Base-by-base conservation (phyloP, 371 early-diverging fungal genomes). In the Mucor irregularis region DNA sequence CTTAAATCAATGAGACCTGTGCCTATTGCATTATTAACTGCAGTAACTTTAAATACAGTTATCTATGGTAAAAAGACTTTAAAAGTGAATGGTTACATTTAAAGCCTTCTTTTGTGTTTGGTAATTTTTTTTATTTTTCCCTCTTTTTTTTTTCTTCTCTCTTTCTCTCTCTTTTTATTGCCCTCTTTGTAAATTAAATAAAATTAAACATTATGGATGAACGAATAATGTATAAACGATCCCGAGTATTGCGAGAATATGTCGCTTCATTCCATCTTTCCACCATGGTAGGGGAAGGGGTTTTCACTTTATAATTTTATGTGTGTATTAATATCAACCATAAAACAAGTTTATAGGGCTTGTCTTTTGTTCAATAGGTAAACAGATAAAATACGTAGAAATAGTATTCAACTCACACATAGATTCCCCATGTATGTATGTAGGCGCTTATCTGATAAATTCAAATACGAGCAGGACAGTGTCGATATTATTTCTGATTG, bases 11-110 rank as follows among this genome's bases (percentile, higher is more conserved):
- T 56, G 46, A 64, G 58, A 17, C 79, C 79, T 13, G 46, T 71
- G 2, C 79, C 79, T 7, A 28, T 75, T n/a, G 46, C 54, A 24
- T 42, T 78, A 22, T 61, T 74, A 9, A 52, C 61, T 11, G 53
- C 63, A 13, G 72, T 71, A 6, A 52, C 68, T 16, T 39, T 61
- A 5, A 64, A 74, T 35, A 68, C 70, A 5, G 58, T 62, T 5
- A 62, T 78, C 28, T 78, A 78, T 49, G 79, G 79, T 42, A 67
- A 69, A 53, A 78, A 66, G 37, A 73, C 75, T 4, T 57, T 78
- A 10, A 48, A 73, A 53, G 74, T 73, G 28, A 74, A 71, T 61
- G 74, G 74, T 21, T 78, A 78, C 45, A 47, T 78, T n/a, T 65
- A 69, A 24, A 31, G 28, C 39, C 37, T 50, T 38, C 25, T 29